These are phyloP conservation scores for Scutellaria galericulata DNA, from an alignment of 257 asterid species.

Conservation along the genomic window DNA sequence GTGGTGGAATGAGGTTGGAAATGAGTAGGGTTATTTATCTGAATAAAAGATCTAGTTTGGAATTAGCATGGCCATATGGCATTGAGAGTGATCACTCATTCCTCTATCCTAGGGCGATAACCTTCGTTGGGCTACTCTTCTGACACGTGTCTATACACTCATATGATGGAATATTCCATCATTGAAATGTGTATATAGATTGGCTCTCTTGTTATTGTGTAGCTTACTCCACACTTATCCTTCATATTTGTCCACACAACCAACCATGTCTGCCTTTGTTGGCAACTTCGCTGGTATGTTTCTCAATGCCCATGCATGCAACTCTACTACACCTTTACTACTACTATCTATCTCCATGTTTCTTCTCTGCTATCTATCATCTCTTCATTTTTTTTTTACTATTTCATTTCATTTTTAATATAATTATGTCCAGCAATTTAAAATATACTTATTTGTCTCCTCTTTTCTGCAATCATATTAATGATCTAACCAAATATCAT, in stretches of 20 bases:
- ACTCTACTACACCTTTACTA: too few species aligned
- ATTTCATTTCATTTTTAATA: too few species aligned
- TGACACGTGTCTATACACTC: slow-evolving; percentile 61
- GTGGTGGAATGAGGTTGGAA: too few species aligned
- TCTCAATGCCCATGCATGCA: slow-evolving; percentile 21
- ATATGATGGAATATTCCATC: slow-evolving; percentile 42
- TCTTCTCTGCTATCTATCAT: too few species aligned
- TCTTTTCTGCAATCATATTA: too few species aligned
- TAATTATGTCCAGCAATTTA: too few species aligned
- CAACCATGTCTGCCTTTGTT: slow-evolving; percentile 80
- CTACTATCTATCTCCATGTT: too few species aligned
- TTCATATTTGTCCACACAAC: neutral
- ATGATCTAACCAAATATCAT: too few species aligned
- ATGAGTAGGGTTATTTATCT: slow-evolving; percentile 26
- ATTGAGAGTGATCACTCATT: slow-evolving; percentile 58
- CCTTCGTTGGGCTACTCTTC: slow-evolving; percentile 58
- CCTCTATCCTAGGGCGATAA: slow-evolving; percentile 60
- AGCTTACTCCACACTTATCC: slow-evolving; percentile 13
- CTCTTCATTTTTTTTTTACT: too few species aligned
- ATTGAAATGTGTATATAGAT: slow-evolving; percentile 31
- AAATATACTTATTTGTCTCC: too few species aligned
- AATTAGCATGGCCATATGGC: slow-evolving; percentile 41
- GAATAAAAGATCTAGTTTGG: too few species aligned
- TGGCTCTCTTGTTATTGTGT: slow-evolving; percentile 24
- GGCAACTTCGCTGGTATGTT: slow-evolving; percentile 81